phyloP scores from a whole-genome alignment of 495 filamentous ascomycete genomes.

The Astrothelium subdiscretum region DNA sequence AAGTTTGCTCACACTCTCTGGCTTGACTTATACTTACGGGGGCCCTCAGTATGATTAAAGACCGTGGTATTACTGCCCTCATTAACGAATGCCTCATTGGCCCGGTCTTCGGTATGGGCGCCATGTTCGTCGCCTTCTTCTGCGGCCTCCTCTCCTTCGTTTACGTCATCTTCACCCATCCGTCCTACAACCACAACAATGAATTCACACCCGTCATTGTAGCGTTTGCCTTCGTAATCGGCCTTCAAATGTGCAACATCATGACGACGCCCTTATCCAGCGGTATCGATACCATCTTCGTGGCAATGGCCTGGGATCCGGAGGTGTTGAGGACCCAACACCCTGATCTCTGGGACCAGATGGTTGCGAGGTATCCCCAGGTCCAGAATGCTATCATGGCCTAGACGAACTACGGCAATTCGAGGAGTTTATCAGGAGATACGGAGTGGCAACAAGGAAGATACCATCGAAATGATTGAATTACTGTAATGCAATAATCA shows the following conservation, averaged over 20 bases:
- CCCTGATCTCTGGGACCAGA: constrained; percentile 61
- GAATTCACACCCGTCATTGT: constrained; percentile 67
- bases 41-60: constrained; percentile 74
- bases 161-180: constrained; percentile 70
- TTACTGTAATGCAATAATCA: no score
- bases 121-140: constrained; percentile 69
- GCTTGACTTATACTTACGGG: no score
- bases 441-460: background rate
- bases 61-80: constrained; percentile 81
- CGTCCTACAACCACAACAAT: constrained; percentile 60
- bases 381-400: constrained; percentile 64
- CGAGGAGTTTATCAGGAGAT: background rate
- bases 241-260: constrained; percentile 75
- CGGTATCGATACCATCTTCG: constrained; percentile 73
- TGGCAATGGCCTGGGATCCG: constrained; percentile 80
- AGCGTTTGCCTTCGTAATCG: constrained; percentile 74
- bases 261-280: constrained; percentile 58
- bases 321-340: constrained; percentile 74
- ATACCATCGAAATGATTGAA: no score
- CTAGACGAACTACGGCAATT: constrained; percentile 17
- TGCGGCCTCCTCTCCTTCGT: constrained; percentile 73
- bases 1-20: no score
- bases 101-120: constrained; percentile 80
- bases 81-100: constrained; percentile 86
- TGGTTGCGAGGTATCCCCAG: constrained; percentile 71